Conservation (phyloP, 352 stramenopile genomes). For the Phytophthora uliginosa region DNA sequence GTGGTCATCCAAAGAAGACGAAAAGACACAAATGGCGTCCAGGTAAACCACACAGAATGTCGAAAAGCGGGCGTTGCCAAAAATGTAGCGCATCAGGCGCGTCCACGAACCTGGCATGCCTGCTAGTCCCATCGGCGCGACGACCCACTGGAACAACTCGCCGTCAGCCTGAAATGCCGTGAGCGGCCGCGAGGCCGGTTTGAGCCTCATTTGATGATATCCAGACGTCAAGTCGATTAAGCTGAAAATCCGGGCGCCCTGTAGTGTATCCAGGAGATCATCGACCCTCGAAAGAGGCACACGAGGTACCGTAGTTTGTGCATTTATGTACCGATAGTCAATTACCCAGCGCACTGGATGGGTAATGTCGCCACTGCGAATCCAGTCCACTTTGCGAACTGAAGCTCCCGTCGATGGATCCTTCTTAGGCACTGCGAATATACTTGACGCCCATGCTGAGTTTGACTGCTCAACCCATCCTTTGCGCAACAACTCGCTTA, state of each 20-base stretch:
- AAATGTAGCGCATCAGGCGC: conserved; percentile 15
- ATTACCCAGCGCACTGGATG: not conserved
- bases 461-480: conserved; percentile 6
- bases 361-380: not conserved
- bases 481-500: not conserved
- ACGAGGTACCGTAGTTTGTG: conserved; percentile 2
- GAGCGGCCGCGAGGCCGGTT: not conserved
- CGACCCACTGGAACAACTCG: conserved; percentile 4
- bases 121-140: not conserved
- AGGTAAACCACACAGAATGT: conserved; percentile 13
- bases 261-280: not conserved
- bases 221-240: not conserved
- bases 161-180: conserved; percentile 11
- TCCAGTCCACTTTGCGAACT: conserved; percentile 2
- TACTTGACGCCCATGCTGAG: conserved; percentile 9
- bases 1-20: conserved; percentile 4
- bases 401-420: not conserved
- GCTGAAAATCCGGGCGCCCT: not conserved
- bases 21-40: conserved; percentile 15
- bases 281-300: not conserved
- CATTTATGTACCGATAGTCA: conserved; percentile 2
- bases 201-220: conserved; percentile 8
- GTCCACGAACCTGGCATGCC: conserved; percentile 16
- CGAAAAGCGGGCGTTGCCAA: conserved; percentile 2
- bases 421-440: conserved; percentile 10